Conservation (phyloP, 2,329 filamentous ascomycete species). For the Diaporthe nobilis region DNA sequence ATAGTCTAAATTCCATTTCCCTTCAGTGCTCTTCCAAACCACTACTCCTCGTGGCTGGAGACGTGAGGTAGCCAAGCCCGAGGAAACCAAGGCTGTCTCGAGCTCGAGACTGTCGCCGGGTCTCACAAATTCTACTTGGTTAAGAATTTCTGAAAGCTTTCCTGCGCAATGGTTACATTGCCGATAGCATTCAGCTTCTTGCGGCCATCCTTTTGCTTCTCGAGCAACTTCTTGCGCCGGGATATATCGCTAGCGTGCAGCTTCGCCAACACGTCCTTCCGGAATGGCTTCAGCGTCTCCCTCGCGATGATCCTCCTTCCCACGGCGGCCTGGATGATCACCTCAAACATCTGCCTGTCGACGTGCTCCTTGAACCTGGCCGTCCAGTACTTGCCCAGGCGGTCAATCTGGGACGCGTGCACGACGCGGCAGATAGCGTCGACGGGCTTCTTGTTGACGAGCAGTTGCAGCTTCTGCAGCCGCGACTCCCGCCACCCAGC, state of each 20-base stretch:
- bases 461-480: slow-evolving; percentile 89
- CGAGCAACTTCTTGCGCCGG: slow-evolving; percentile 86
- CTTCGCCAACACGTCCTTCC: slow-evolving; percentile 95
- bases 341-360: slow-evolving; percentile 94
- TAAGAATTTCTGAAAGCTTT: slow-evolving; percentile 94
- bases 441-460: slow-evolving; percentile 94
- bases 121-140: slow-evolving; percentile 70
- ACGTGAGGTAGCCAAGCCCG: background rate
- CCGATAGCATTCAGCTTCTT: slow-evolving; percentile 89
- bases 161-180: slow-evolving; percentile 96
- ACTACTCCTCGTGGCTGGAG: background rate
- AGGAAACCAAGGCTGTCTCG: background rate
- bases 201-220: slow-evolving; percentile 96
- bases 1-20: background rate
- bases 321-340: slow-evolving; percentile 92
- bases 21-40: background rate
- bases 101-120: no score
- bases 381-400: slow-evolving; percentile 89
- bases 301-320: slow-evolving; percentile 88
- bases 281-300: slow-evolving; percentile 95
- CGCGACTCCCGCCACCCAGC: slow-evolving; percentile 86
- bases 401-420: slow-evolving; percentile 84
- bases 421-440: slow-evolving; percentile 95
- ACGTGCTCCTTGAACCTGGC: slow-evolving; percentile 98
- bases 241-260: slow-evolving; percentile 92